Evolutionary conservation across 2,329 filamentous ascomycete genomes (phyloP), one percentile per base, ranked within the genome.

Genomic region (Trichoderma afroharzianum): DNA sequence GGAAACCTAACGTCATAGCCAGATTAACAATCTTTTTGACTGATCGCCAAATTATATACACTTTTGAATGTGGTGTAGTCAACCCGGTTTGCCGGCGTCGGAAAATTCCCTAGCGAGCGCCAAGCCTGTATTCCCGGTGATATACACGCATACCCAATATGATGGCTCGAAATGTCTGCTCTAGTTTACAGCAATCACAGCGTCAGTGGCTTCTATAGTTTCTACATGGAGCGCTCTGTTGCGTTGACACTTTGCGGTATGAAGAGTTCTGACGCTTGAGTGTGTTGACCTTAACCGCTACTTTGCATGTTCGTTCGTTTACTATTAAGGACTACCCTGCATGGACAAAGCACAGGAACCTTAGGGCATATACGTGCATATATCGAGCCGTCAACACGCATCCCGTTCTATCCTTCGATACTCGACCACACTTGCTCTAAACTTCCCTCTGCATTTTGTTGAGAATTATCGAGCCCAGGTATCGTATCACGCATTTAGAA

Each of bases 1-100:
- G 39, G 18, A 59, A 53, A 24, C 53, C 14, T 12, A 57, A 67
- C 63, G 69, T 67, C 63, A 71, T 71, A 62, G 36, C 33, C n/a
- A 70, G 7, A 68, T 21, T 18, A n/a, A 15, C n/a, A 12, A 26
- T 26, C 12, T 14, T 12, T 53, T 21, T n/a, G 15, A 61, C 12
- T 15, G 6, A 33, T n/a, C n/a, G 33, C 18, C n/a, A 18, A 61
- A 12, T 33, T n/a, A 36, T 11, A 26, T 33, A 18, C 5, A 28
- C 33, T 50, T 24, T 39, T 30, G 6, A n/a, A 12, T 21, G 24
- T 21, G 24, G 58, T 58, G 64, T 6, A 39, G 63, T 36, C 14
- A 68, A 36, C 11, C 15, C 11, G 14, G 14, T 36, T 36, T 36
- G 33, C 33, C 33, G 30, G 30, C 36, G 43, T 53, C 28, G n/a